These are phyloP conservation scores for Trichoderma pleuroti DNA, from an alignment of 2,329 filamentous ascomycete species.

Conservation along the genomic window DNA sequence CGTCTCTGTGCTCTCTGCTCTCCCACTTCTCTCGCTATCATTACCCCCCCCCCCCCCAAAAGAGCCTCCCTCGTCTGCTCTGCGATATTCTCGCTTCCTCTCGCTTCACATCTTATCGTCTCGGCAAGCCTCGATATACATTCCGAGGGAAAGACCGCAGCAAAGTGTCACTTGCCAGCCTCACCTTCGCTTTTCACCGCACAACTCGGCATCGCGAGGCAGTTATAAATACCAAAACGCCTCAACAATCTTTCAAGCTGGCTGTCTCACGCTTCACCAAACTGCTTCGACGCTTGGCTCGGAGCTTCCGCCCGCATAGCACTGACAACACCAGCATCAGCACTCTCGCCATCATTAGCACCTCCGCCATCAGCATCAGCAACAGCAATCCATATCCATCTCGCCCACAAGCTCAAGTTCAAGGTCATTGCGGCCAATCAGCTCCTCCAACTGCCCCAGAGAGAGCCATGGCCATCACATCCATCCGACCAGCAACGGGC, in stretches of 20 bases:
- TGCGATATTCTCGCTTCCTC: neutral
- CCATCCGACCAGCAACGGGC: constrained; percentile 41
- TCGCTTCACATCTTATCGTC: constrained; percentile 7
- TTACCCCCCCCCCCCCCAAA: too few relatives aligned
- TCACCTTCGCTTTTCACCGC: neutral
- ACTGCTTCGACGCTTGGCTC: constrained; percentile 8
- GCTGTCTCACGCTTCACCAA: neutral
- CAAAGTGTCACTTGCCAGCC: neutral
- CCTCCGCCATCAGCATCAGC: neutral
- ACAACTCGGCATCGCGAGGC: neutral
- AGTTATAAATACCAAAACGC: neutral
- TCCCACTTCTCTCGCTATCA: neutral
- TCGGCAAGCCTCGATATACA: neutral
- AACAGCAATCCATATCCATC: neutral
- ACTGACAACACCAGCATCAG: neutral
- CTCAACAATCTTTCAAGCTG: constrained; percentile 4
- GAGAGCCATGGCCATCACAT: constrained; percentile 31
- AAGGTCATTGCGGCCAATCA: neutral
- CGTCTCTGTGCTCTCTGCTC: neutral
- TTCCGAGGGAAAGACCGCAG: neutral
- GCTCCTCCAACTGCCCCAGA: neutral
- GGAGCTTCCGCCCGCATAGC: constrained; percentile 6
- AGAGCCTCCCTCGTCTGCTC: neutral
- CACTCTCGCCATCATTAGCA: neutral
- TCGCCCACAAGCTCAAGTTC: neutral